phyloP scores from a whole-genome alignment of 2,329 filamentous ascomycete genomes.

The Aspergillus sp. region DNA sequence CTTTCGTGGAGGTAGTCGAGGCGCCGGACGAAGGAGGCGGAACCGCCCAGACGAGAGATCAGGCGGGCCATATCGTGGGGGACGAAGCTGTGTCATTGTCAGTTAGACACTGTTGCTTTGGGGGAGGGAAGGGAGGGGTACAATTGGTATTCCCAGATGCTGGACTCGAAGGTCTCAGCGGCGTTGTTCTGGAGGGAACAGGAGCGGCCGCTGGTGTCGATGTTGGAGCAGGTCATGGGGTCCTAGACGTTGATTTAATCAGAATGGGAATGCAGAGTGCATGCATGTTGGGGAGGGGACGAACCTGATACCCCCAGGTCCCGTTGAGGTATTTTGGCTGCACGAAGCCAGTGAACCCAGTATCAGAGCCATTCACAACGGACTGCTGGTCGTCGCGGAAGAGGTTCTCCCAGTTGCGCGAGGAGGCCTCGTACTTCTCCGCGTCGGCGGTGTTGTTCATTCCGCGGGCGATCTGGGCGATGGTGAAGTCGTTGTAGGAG shows the following conservation, averaged over 20 bases:
- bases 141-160: constrained; percentile 39
- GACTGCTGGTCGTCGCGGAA: constrained; percentile 62
- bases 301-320: constrained; percentile 64
- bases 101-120: too few species aligned
- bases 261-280: background rate
- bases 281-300: background rate
- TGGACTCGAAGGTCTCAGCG: constrained; percentile 33
- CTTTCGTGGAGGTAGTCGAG: constrained; percentile 64
- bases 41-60: constrained; percentile 59
- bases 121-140: constrained; percentile 27
- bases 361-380: constrained; percentile 55
- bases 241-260: constrained; percentile 35
- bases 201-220: constrained; percentile 42
- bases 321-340: constrained; percentile 67
- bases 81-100: too few species aligned
- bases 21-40: constrained; percentile 53
- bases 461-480: constrained; percentile 59
- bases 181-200: constrained; percentile 34
- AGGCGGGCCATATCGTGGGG: constrained; percentile 53
- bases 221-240: constrained; percentile 56
- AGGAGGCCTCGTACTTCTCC: constrained; percentile 58
- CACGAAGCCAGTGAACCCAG: constrained; percentile 69
- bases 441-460: constrained; percentile 55
- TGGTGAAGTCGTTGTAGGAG: constrained; percentile 70
- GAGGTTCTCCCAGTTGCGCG: constrained; percentile 67